Evolutionary conservation across 345 rosid genomes (phyloP), one percentile per base, ranked within the genome.

Genomic region (Reutealis trisperma): DNA sequence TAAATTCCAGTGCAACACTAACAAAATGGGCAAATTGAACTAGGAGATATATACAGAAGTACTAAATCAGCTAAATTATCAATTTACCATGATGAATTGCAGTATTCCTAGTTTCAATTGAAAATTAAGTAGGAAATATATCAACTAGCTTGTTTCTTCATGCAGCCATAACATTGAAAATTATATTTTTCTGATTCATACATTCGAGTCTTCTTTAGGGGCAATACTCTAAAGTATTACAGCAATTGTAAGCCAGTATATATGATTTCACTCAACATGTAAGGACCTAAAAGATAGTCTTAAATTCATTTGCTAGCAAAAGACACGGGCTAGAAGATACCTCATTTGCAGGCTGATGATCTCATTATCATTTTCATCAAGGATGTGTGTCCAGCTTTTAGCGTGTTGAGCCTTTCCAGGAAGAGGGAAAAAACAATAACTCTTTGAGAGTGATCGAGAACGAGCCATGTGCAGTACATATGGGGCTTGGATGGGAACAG

Each of bases 341-440:
- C 99, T 94, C 93, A 94, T 90, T 78, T 88, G 93, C 62, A 96
- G 92, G 70, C 90, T 89, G 76, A 96, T 86, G 67, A 90, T 71
- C 81, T 92, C 92, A 78, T 87, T 82, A 72, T 84, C 85, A 72
- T 83, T 84, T 80, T 82, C 89, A 80, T 87, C 90, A 78, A 87
- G 63, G 41, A 96, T 80, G 55, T 30, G 75, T 42, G 87, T 88
- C 77, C 72, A 45, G 66, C 81, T 78, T 75, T 89, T 92, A 49
- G 78, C 85, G 83, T 66, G 84, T 70, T 80, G 89, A 42, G 72
- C 55, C 82, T 72, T 89, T 77, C 86, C 85, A 15, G 87, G 52
- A 41, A 88, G 76, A 16, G 94, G 94, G 83, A 89, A 86, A 73
- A 90, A 83, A 84, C 97, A 91, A 79, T 90, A 85, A 82, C 77